Percentiles rank a stretch among this genome's conserved stretches.
Evolutionary conservation across 1,284 basidiomycete genomes (phyloP).

Genomic region (Phlebopus sp.): DNA sequence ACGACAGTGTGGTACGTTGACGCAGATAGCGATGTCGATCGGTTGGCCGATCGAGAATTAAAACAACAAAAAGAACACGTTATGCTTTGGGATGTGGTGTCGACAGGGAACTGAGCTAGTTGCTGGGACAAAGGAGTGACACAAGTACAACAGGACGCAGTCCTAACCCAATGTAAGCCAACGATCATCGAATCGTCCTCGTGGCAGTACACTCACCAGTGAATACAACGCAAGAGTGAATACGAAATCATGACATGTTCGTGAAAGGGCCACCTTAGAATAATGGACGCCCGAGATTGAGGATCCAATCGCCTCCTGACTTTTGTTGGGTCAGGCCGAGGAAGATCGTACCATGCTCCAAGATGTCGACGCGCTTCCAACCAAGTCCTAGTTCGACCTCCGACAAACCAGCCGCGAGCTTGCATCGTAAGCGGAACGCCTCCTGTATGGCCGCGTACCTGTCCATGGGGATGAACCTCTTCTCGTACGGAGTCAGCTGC

Average conservation of each 20-base stretch:
- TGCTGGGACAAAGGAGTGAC: slow-evolving; percentile 17
- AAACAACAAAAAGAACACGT: slow-evolving; percentile 12
- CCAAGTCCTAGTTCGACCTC: slow-evolving; percentile 39
- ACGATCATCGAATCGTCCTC: not conserved
- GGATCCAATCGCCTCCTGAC: slow-evolving; percentile 28
- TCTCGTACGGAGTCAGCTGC: slow-evolving; percentile 40
- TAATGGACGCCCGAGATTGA: slow-evolving; percentile 30
- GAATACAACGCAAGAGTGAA: slow-evolving; percentile 8
- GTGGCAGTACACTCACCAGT: slow-evolving; percentile 14
- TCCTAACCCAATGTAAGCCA: slow-evolving; percentile 13
- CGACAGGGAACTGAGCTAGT: slow-evolving; percentile 9
- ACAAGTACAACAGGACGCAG: slow-evolving; percentile 18
- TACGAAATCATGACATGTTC: slow-evolving; percentile 7
- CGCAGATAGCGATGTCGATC: slow-evolving; percentile 7
- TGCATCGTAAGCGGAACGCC: slow-evolving; percentile 46
- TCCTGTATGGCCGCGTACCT: slow-evolving; percentile 29
- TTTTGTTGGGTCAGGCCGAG: slow-evolving; percentile 35
- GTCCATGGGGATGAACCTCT: slow-evolving; percentile 35
- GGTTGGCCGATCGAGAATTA: slow-evolving; percentile 9
- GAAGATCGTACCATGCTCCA: slow-evolving; percentile 46
- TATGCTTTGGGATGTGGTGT: slow-evolving; percentile 13
- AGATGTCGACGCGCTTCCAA: slow-evolving; percentile 49
- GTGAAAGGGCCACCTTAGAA: slow-evolving; percentile 8
- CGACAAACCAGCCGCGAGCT: slow-evolving; percentile 36
- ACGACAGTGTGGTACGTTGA: slow-evolving; percentile 13